Evolutionary conservation across 371 early-diverging fungal genomes (phyloP).

Genomic region (Parasitella parasitica): DNA sequence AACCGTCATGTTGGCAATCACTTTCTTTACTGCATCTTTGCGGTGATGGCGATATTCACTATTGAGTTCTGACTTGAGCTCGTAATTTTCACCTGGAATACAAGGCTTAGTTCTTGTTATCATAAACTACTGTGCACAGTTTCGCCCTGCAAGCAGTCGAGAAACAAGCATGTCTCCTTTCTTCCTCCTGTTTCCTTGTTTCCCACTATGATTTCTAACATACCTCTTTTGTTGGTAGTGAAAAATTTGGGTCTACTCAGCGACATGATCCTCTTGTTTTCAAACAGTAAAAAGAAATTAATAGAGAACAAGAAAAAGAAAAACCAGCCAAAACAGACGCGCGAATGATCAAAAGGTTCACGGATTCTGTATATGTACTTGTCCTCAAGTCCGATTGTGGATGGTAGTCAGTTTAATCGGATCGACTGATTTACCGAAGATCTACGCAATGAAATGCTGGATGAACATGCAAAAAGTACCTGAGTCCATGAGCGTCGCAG

Average conservation of each 20-base stretch:
- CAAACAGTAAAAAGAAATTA: background rate
- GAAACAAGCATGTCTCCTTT: background rate
- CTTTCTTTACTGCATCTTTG: constrained; percentile 97
- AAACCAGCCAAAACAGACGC: too few species aligned
- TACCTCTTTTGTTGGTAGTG: constrained; percentile 66
- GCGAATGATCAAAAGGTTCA: too few species aligned
- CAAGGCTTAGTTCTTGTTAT: background rate
- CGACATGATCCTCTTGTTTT: background rate
- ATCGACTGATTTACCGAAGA: too few species aligned
- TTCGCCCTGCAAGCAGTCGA: background rate
- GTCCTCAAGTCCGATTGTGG: too few species aligned
- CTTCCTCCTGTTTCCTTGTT: background rate
- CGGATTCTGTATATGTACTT: too few species aligned
- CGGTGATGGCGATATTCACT: constrained; percentile 92
- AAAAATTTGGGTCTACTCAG: constrained; percentile 57
- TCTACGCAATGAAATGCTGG: too few species aligned
- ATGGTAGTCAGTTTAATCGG: too few species aligned
- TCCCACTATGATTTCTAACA: background rate
- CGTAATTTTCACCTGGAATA: constrained; percentile 90
- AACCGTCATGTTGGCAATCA: constrained; percentile 92
- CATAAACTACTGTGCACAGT: background rate
- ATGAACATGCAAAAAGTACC: too few species aligned
- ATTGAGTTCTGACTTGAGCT: constrained; percentile 93
- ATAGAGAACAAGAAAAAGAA: too few species aligned
- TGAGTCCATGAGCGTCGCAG: too few species aligned